Evolutionary conservation across 164 flowering plant species (phyloP), one percentile per base, ranked within the genome.

Genomic region (Magnolia officinalis): DNA sequence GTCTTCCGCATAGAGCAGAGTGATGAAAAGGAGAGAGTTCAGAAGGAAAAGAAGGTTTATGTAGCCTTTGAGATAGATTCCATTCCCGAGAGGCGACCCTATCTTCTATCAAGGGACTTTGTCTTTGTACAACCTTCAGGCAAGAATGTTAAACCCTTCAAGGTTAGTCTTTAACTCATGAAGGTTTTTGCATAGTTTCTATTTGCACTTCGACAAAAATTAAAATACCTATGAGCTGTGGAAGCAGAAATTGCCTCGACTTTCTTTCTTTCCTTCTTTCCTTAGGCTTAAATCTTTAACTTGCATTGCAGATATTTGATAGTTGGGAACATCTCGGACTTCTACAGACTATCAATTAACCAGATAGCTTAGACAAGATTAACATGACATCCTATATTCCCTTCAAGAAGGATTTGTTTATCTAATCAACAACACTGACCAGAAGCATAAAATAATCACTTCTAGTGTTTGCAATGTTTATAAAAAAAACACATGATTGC

Each of bases 91-190:
- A 77, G 29, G 76, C 77, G 84, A 51, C 90, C 90, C 52, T 85
- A 80, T 77, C 82, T 87, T 73, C 69, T 87, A 58, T 85, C 90
- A 8, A 85, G 86, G 69, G 90, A 87, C 72, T 85, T 81, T 66
- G 86, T 83, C 64, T 72, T 45, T 72, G 76, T 80, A 18, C 72
- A 23, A 50, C 88, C 83, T 70, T 67, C 76, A 14, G 76, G 72
- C 52, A 73, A 49, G 31, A 72, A 66, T 24, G 74, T 21, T 14
- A 70, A 80, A 31, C 77, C 81, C 37, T 84, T 78, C 64, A 70
- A 81, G 86, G 89, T 86, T 64, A 63, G 78, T 72, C 26, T 64
- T 9, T 64, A 18, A 64, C 10, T 64, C n/a, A 6, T n/a, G 24
- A 64, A 19, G 8, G 67, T n/a, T 2, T 63, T 59, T 3, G 45